Conservation (phyloP, 768 basidiomycete genomes). For the Suillus ampliporus region DNA sequence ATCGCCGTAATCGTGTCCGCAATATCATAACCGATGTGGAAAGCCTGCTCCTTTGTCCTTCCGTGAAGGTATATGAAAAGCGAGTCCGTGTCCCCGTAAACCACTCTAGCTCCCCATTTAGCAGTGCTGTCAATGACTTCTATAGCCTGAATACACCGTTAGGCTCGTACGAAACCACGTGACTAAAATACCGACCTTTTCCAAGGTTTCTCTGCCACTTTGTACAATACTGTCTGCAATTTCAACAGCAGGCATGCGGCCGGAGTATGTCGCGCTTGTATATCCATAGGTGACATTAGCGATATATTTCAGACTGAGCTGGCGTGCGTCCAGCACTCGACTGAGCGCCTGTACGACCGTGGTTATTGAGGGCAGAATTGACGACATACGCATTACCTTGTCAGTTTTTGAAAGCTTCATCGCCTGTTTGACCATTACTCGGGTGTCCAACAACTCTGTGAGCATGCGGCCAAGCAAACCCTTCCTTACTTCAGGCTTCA, state of each 20-base stretch:
- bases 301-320: constrained; percentile 93
- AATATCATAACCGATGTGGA: constrained; percentile 91
- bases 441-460: constrained; percentile 87
- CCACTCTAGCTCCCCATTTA: constrained; percentile 91
- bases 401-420: constrained; percentile 84
- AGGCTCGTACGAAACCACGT: background rate
- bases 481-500: constrained; percentile 82
- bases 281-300: constrained; percentile 97
- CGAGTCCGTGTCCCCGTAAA: constrained; percentile 98
- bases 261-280: constrained; percentile 92
- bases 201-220: constrained; percentile 92
- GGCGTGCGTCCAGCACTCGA: constrained; percentile 85
- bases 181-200: constrained; percentile 63
- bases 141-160: constrained; percentile 67
- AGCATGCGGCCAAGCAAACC: constrained; percentile 92
- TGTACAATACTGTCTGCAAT: constrained; percentile 99
- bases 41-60: constrained; percentile 92
- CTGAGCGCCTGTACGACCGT: constrained; percentile 60
- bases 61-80: constrained; percentile 91
- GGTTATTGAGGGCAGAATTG: constrained; percentile 11
- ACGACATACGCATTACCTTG: constrained; percentile 56
- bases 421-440: constrained; percentile 97
- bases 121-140: constrained; percentile 71
- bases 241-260: constrained; percentile 97
- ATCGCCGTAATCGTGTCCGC: constrained; percentile 82